Evolutionary conservation across 225 moss, liverwort and hornwort species (phyloP), one percentile per base, ranked within the genome.

Genomic region (Physcomitrium patens): DNA sequence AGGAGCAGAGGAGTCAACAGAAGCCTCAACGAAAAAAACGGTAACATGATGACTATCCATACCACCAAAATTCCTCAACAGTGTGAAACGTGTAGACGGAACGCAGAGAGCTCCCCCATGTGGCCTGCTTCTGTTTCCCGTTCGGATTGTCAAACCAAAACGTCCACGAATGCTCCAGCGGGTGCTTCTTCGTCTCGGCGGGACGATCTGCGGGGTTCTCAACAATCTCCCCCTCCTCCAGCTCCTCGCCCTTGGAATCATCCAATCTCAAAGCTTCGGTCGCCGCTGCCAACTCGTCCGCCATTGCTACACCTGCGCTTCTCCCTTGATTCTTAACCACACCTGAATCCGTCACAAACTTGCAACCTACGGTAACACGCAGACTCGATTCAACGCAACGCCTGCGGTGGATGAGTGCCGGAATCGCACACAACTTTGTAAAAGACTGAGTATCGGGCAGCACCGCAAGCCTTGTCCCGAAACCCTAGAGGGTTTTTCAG

Each of bases 51-150:
- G 17, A 66, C 3, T 22, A 9, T 9, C 27, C 85, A 56, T 67
- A 94, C 94, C 94, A 89, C 94, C 94, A 94, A 52, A 94, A 94
- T 52, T 94, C 94, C 70, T 94, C 94, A 13, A 94, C 92, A 5
- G 92, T 94, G 54, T 76, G 84, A 69, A 94, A 94, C 1, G 94
- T 94, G 70, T 94, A 94, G 3, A 94, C 89, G 45, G 90, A 74
- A 10, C 94, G 86, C 75, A 94, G 71, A 12, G 94, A 90, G 74
- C 85, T 92, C 11, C 92, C 94, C 94, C 94, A 94, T 0, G 86
- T 78, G 17, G 85, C 91, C 80, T 86, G 88, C 78, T 87, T 94
- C 44, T 89, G 86, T 77, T 92, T 94, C 7, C 92, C 89, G 20
- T 90, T 92, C 5, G 87, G 90, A 46, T 90, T 94, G 71, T 94